phyloP scores from a whole-genome alignment of 108 stramenopile species.

The Cylindrotheca closterium region DNA sequence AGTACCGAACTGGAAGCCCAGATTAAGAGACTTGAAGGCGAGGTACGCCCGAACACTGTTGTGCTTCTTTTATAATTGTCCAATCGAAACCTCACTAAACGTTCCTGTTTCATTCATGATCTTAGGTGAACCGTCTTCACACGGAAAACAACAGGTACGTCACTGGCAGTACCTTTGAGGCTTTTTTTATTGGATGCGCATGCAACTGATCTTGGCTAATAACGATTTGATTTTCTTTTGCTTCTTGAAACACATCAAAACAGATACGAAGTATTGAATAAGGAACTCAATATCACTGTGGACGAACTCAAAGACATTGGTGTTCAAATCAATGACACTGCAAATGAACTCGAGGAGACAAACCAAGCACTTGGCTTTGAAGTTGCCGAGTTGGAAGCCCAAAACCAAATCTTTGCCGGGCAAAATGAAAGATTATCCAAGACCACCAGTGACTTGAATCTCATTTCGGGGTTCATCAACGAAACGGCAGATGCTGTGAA shows the following conservation, averaged over 20 bases:
- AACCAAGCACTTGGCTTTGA: neutral
- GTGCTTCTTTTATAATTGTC: too few species aligned
- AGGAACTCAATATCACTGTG: conserved; percentile 21
- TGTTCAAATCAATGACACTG: conserved; percentile 25
- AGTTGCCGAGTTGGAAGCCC: neutral
- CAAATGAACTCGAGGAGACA: neutral
- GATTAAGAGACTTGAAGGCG: conserved; percentile 29
- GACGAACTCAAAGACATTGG: neutral
- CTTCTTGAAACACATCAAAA: conserved; percentile 22
- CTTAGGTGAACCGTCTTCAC: conserved; percentile 28
- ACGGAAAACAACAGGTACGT: conserved; percentile 30
- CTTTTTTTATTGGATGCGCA: too few species aligned
- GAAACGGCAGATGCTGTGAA: conserved; percentile 20
- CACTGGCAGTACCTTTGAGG: too few species aligned
- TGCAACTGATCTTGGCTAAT: too few species aligned
- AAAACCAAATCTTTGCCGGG: conserved; percentile 5
- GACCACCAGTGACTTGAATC: conserved; percentile 4
- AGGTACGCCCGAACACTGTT: too few species aligned
- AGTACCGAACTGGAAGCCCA: conserved; percentile 37
- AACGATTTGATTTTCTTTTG: too few species aligned
- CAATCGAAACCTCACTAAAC: too few species aligned
- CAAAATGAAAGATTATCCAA: conserved; percentile 14
- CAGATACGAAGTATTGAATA: conserved; percentile 15
- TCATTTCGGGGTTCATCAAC: conserved; percentile 33
- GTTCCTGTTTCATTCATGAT: too few species aligned